A percentile compares a stretch with the other conserved stretches of the same genome.
Conservation (phyloP, 2,329 filamentous ascomycete species). For the Fusarium albidum region DNA sequence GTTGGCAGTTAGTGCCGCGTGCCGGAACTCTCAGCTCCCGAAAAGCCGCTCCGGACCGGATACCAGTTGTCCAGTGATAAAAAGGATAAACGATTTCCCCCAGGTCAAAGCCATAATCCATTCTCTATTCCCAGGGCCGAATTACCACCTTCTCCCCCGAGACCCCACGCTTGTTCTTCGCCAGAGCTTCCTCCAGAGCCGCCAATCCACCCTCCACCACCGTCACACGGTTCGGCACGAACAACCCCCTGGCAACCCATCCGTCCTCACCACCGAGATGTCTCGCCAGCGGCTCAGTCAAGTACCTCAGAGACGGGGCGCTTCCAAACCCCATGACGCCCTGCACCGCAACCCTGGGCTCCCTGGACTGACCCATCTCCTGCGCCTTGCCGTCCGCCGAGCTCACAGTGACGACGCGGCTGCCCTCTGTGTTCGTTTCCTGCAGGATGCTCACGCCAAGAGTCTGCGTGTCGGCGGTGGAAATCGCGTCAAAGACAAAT, state of each 20-base stretch:
- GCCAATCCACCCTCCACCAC: slow-evolving; percentile 42
- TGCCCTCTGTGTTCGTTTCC: slow-evolving; percentile 16
- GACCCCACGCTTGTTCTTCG: slow-evolving; percentile 39
- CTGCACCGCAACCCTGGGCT: slow-evolving; percentile 6
- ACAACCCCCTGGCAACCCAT: slow-evolving; percentile 42
- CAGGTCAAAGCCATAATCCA: too few species aligned
- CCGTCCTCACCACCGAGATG: slow-evolving; percentile 41
- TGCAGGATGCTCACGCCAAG: slow-evolving; percentile 42
- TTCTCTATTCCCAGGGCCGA: slow-evolving; percentile 13
- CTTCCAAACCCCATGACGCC: slow-evolving; percentile 35
- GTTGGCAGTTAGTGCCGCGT: too few species aligned
- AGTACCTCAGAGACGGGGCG: slow-evolving; percentile 35
- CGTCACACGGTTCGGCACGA: slow-evolving; percentile 39
- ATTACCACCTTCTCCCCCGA: slow-evolving; percentile 41
- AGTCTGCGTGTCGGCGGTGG: slow-evolving; percentile 39
- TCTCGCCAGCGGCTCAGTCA: slow-evolving; percentile 42
- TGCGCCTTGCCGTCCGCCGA: slow-evolving; percentile 18
- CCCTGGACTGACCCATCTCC: slow-evolving; percentile 24
- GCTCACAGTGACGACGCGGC: slow-evolving; percentile 30
- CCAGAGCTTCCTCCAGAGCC: slow-evolving; percentile 36
- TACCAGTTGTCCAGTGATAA: too few species aligned
- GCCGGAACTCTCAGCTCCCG: too few species aligned
- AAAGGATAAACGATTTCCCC: too few species aligned
- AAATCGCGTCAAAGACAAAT: slow-evolving; percentile 45
- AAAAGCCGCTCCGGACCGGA: too few species aligned